Evolutionary conservation across 23 red algal species (phyloP).

Genomic region (Gracilaria vermiculophylla): DNA sequence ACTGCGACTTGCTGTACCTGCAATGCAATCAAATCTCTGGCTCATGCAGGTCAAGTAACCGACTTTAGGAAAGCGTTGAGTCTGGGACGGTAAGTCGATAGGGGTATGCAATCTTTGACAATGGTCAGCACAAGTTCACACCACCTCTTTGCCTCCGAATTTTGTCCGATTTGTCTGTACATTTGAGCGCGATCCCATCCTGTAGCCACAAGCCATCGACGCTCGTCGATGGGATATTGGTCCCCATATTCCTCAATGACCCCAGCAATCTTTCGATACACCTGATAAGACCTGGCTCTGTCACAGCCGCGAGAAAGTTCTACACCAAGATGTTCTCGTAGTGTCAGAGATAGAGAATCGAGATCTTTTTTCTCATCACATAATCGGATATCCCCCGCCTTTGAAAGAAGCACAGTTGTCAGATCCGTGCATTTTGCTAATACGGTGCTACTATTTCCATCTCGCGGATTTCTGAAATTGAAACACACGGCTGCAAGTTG

Average conservation of each 20-base stretch:
- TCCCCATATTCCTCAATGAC: slow-evolving; percentile 36
- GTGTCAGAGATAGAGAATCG: background rate
- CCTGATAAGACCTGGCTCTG: slow-evolving; percentile 6
- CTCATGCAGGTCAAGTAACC: background rate
- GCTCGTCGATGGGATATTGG: slow-evolving; percentile 43
- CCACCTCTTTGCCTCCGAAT: slow-evolving; percentile 51
- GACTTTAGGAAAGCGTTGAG: slow-evolving; percentile 15
- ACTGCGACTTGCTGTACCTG: too few species aligned
- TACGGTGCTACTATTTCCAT: background rate
- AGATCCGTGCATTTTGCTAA: slow-evolving; percentile 34
- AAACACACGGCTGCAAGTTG: slow-evolving; percentile 56
- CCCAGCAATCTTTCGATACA: slow-evolving; percentile 29
- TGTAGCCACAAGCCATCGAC: slow-evolving; percentile 54
- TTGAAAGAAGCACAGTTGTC: slow-evolving; percentile 16
- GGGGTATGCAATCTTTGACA: slow-evolving; percentile 7
- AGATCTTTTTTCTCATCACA: slow-evolving; percentile 32
- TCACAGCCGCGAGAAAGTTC: slow-evolving; percentile 35
- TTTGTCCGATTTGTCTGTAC: slow-evolving; percentile 49
- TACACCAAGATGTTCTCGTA: slow-evolving; percentile 62
- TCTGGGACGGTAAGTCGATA: slow-evolving; percentile 36
- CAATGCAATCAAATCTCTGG: too few species aligned
- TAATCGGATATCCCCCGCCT: slow-evolving; percentile 38
- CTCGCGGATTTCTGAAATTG: background rate
- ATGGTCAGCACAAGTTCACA: slow-evolving; percentile 16
- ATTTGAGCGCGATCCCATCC: slow-evolving; percentile 69